Percentiles rank a stretch among this genome's conserved stretches.
Evolutionary conservation across 768 basidiomycete genomes (phyloP).

Genomic region (Leccinum uliginosum): DNA sequence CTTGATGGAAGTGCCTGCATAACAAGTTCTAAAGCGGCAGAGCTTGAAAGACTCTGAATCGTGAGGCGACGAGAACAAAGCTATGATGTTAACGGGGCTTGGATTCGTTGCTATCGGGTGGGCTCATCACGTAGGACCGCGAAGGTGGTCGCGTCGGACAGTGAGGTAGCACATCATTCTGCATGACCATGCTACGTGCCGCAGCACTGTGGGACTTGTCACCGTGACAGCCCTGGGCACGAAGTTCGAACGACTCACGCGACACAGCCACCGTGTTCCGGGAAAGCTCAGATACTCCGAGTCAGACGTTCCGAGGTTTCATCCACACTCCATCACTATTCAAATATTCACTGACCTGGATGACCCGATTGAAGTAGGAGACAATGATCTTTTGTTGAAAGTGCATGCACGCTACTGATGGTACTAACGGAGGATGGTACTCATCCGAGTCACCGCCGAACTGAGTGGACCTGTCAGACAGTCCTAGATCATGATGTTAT

Average conservation of each 20-base stretch:
- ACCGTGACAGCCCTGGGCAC: no score
- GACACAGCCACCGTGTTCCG: background rate
- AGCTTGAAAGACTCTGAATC: no score
- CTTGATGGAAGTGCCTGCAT: background rate
- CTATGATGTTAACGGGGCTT: no score
- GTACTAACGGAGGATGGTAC: background rate
- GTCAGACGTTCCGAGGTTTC: background rate
- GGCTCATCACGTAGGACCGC: no score
- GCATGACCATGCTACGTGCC: no score
- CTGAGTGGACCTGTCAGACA: background rate
- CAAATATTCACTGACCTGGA: background rate
- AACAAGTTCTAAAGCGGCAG: background rate
- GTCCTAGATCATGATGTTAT: background rate
- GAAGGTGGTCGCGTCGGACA: no score
- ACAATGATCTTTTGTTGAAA: background rate
- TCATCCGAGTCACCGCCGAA: background rate
- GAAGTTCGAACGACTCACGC: background rate
- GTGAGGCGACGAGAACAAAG: background rate
- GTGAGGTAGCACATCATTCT: no score
- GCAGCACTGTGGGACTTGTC: no score
- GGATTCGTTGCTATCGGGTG: no score
- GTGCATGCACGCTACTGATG: background rate
- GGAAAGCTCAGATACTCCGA: no score
- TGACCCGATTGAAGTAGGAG: background rate
- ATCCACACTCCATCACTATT: background rate